Evolutionary conservation across 2,329 filamentous ascomycete species (phyloP), one percentile per base, ranked within the genome.

Genomic region (Aspergillus pseudoviridinutans): DNA sequence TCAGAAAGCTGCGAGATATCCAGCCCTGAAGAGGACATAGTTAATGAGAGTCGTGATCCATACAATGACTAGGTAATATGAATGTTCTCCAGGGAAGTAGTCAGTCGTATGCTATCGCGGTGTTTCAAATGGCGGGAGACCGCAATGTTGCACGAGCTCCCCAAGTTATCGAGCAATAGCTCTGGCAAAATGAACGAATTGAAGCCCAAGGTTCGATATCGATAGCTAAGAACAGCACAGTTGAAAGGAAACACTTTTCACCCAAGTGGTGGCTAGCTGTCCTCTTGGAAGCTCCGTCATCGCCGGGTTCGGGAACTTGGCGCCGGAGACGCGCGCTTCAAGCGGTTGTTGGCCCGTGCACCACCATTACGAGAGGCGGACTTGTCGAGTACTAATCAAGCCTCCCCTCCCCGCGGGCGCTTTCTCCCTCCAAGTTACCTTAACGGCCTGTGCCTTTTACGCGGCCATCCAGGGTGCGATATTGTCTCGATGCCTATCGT

Each of bases 1-100:
- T 87, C 78, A 52, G 88, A 89, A 69, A 97, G 87, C 74, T 87
- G 82, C 67, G 82, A 82, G 67, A 89, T 80, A 56, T 81, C 81
- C 44, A 68, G 63, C 58, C 75, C 75, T 63, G 79, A 75, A 73
- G 71, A 82, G 79, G 70, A 71, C 78, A 80, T 80, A 55, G 57
- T 71, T 55, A 60, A 55, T 61, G 57, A 57, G 58, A 53, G 57
- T 56, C 60, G 55, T 58, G 49, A 59, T 58, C 64, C 64, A 66
- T 69, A 63, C 63, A 66, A 27, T 27, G 20, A 12, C 22, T 8
- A 3, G 14, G 12, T 27, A 24, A 24, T 24, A 47, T 24, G 12
- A 24, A 7, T 47, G 24, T 5, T 14, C 50, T 27, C 14, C 32
- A 22, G 29, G n/a, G 38, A 32, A 53, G 44, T n/a, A 41, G 25